Base-by-base conservation (phyloP, 305 asterid species). In the Fraxinus nigra region DNA sequence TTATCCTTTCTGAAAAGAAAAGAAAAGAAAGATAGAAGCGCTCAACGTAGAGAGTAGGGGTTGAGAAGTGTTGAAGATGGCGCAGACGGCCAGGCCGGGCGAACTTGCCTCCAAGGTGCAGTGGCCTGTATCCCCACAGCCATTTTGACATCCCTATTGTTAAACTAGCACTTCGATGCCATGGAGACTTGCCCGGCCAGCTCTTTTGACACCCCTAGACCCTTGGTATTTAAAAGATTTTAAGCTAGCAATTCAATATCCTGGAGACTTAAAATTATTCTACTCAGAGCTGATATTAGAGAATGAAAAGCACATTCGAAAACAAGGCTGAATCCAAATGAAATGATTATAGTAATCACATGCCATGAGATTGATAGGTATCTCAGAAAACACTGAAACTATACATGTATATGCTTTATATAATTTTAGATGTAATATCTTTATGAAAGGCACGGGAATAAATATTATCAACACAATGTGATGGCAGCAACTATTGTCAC, bases 351-450 rank as follows among this genome's bases (percentile, higher is more conserved):
- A 7, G 13, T 59, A 20, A 59, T 59, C 69, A 20, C 69, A 59
- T 20, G 4, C 13, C 28, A 59, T 59, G 69, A 59, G 10, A 59
- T 59, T 59, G 69, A 59, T 18, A 24, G 72, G 35, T 65, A 10
- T 24, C 16, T 65, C 30, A n/a, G 28, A 65, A 24, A 65, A 65
- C 72, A 2, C 72, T 1, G 72, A 65, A 65, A 76, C 73, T 76
- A 76, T 76, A 82, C 77, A 65, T 2, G 43, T 7, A 20, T 1
- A 37, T 20, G 33, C 81, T 67, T 43, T 76, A 82, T 77, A 82
- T 82, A 32, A 46, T 11, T 20, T 82, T 67, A 65, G 26, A 40
- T 20, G 76, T 46, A 82, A 20, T 72, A 80, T 14, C 20, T 28
- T 54, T 9, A 18, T 5, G 7, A 26, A 54, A 73, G 37, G 13